Conservation (phyloP, 169 alveolate genomes). For the Cryptosporidium sp. region DNA sequence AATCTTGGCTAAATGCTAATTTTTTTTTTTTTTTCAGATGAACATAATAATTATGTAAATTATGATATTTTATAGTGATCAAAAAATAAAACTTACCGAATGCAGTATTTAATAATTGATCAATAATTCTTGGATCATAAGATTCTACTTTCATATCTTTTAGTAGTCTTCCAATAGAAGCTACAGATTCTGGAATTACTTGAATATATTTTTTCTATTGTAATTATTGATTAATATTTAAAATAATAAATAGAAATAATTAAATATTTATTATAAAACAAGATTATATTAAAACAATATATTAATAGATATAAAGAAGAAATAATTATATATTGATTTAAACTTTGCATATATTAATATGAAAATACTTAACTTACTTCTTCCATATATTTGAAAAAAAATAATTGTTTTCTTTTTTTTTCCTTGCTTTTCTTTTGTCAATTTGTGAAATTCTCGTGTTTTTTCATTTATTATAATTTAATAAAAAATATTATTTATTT, state of each 20-base stretch:
- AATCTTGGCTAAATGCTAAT: constrained; percentile 53
- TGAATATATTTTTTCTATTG: constrained; percentile 25
- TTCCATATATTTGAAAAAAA: not conserved
- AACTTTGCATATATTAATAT: not conserved
- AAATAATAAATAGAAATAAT: not conserved
- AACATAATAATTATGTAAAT: not conserved
- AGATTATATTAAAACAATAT: too few species aligned
- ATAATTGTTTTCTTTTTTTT: too few species aligned
- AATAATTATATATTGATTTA: not conserved
- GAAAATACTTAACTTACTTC: not conserved
- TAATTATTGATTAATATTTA: not conserved
- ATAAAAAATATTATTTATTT: not conserved
- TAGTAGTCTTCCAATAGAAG: constrained; percentile 24
- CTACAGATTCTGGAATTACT: constrained; percentile 45
- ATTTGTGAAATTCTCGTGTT: not conserved
- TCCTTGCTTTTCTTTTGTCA: not conserved
- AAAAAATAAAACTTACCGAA: constrained; percentile 30
- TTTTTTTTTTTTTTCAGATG: not conserved
- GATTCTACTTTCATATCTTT: constrained; percentile 50
- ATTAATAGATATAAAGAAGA: not conserved
- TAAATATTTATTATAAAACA: not conserved
- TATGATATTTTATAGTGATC: too few species aligned
- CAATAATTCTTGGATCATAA: constrained; percentile 40
- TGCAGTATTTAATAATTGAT: constrained; percentile 27
- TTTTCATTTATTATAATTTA: not conserved